Evolutionary conservation across 495 filamentous ascomycete genomes (phyloP).

Genomic region (Parathielavia appendiculata): DNA sequence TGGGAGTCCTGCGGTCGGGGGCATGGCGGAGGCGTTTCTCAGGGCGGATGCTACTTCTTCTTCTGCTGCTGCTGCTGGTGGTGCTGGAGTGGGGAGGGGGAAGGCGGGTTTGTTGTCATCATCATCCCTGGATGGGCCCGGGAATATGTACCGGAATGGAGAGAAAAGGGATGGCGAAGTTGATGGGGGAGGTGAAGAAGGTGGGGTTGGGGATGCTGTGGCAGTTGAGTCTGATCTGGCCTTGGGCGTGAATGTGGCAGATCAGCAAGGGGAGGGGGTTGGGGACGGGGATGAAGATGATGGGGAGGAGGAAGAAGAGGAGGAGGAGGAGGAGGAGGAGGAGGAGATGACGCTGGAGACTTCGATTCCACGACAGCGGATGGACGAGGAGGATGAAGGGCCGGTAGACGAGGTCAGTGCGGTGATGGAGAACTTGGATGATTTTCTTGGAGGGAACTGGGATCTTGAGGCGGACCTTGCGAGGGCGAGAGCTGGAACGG

Average conservation of each 20-base stretch:
- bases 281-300: background rate
- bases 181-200: background rate
- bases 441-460: slow-evolving; percentile 37
- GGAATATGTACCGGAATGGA: background rate
- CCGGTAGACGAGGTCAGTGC: slow-evolving; percentile 38
- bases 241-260: no score
- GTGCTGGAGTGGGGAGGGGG: background rate
- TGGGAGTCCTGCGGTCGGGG: slow-evolving; percentile 34
- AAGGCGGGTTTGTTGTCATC: no score
- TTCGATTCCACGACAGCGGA: no score
- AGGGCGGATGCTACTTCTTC: slow-evolving; percentile 16
- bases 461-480: slow-evolving; percentile 39
- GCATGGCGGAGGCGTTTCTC: slow-evolving; percentile 41
- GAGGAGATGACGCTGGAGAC: slow-evolving; percentile 5
- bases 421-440: slow-evolving; percentile 39
- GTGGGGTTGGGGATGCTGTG: background rate
- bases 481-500: slow-evolving; percentile 21
- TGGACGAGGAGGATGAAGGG: slow-evolving; percentile 16
- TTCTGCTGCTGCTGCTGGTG: background rate
- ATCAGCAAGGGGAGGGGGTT: background rate
- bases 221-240: background rate
- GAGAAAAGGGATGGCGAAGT: background rate
- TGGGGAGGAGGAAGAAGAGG: background rate
- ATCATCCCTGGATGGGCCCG: background rate
- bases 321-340: background rate